Base-by-base conservation (phyloP, 768 basidiomycete genomes). In the Galerina sulciceps region DNA sequence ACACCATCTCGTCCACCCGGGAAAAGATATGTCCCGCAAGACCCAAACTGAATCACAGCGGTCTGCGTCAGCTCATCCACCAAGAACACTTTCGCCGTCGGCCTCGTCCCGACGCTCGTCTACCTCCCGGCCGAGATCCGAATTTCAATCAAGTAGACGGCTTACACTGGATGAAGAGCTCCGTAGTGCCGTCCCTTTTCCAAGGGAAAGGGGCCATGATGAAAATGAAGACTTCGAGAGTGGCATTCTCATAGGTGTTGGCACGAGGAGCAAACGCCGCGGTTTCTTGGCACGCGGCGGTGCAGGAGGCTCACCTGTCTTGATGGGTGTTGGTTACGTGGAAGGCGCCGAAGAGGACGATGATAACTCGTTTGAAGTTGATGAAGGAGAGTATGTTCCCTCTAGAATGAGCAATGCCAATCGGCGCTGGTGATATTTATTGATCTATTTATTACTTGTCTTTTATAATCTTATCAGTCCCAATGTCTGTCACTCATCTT, bases 241-340 rank as follows among this genome's bases (percentile, higher is more conserved):
- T 57, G 81, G 78, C 20, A 73, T 84, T 13, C 79, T 85, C 11
- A 70, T 77, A 1, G 88, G 81, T 15, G 78, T 83, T 2, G 89
- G 89, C 10, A 83, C 76, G 40, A 78, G 77, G 67, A 83, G 79
- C 50, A 84, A 79, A 63, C 76, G 72, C 15, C 73, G 68, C 4
- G 88, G 89, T 1, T 93, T 91, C 61, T 75, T 92, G 18, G 87
- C 89, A 3, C 87, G 85, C 65, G 91, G 91, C 11, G 91, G 91
- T 0, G 90, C 81, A 10, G 90, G 87, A 20, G 91, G 91, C 0
- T 57, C 67, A 1, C 87, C 90, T 1, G 86, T 93, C 10, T 85
- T 85, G 57, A 86, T 91, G 84, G 88, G 85, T 8, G 81, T 77
- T 23, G 89, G 88, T 3, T 87, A 87, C 64, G 81, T 89, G 4